A percentile compares a stretch with the other conserved stretches of the same genome.
These are phyloP conservation scores for Rhizopogon salebrosus DNA, from an alignment of 768 basidiomycete species.

Conservation along the genomic window DNA sequence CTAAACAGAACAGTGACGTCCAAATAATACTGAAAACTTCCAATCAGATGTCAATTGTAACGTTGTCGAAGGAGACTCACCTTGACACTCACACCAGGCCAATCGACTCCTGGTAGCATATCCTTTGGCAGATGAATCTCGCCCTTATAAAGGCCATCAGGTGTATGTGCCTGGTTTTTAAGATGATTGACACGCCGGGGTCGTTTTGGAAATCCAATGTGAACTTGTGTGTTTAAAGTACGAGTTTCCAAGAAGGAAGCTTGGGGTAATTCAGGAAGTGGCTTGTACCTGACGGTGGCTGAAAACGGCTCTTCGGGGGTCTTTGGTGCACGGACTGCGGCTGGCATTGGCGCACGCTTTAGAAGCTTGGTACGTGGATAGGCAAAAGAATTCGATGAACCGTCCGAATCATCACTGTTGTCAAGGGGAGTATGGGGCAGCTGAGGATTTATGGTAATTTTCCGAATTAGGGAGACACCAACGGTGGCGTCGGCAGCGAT, in stretches of 20 bases:
- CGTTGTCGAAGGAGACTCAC: conserved; percentile 30
- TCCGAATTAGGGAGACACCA: conserved; percentile 59
- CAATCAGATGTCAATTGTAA: background rate
- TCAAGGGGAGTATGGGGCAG: conserved; percentile 36
- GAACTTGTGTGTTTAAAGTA: conserved; percentile 37
- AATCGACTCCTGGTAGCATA: conserved; percentile 62
- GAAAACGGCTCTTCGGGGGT: conserved; percentile 5
- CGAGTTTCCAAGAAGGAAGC: conserved; percentile 14
- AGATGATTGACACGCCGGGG: conserved; percentile 36
- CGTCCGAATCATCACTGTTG: conserved; percentile 43
- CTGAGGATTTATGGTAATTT: conserved; percentile 46
- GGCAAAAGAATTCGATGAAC: conserved; percentile 6
- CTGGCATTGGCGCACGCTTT: conserved; percentile 26
- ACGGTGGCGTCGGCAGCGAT: conserved; percentile 70
- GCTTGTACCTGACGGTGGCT: conserved; percentile 14
- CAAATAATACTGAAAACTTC: conserved; percentile 55
- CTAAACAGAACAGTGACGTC: conserved; percentile 65
- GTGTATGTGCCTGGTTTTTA: conserved; percentile 43
- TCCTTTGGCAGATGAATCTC: conserved; percentile 49
- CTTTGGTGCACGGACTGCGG: conserved; percentile 7
- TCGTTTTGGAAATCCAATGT: conserved; percentile 68
- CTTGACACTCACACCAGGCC: conserved; percentile 64
- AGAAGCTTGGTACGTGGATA: conserved; percentile 19
- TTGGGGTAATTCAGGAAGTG: conserved; percentile 20
- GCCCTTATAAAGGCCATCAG: conserved; percentile 65